Evolutionary conservation across 23 red algal genomes (phyloP).

Genomic region (Rhodosorus marinus): DNA sequence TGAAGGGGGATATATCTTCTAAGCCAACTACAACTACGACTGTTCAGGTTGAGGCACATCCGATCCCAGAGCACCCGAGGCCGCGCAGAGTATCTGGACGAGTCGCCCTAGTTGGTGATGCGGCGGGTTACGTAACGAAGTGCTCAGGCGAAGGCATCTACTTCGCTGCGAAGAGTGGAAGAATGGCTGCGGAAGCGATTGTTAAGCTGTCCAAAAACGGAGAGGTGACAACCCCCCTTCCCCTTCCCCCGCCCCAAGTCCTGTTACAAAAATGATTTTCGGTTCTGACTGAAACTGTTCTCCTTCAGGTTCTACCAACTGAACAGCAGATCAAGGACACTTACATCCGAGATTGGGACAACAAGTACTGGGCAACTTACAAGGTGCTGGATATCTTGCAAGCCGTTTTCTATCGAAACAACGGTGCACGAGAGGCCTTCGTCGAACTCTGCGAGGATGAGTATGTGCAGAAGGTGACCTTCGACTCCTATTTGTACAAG

Average conservation of each 20-base stretch:
- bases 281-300: too few species aligned
- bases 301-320: too few species aligned
- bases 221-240: too few species aligned
- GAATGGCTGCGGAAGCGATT: constrained; percentile 90
- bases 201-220: constrained; percentile 36
- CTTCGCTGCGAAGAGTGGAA: constrained; percentile 95
- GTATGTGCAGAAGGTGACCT: constrained; percentile 95
- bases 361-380: constrained; percentile 98
- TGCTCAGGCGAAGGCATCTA: constrained; percentile 98
- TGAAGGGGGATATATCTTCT: too few species aligned
- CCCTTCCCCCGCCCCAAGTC: too few species aligned
- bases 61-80: constrained; percentile 96
- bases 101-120: constrained; percentile 91
- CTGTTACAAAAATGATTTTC: too few species aligned
- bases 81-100: constrained; percentile 74
- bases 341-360: constrained; percentile 76
- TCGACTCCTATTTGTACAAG: constrained; percentile 99
- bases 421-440: constrained; percentile 85
- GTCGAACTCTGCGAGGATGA: constrained; percentile 97
- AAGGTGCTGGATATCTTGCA: constrained; percentile 91
- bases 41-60: constrained; percentile 97
- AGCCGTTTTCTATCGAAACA: constrained; percentile 74
- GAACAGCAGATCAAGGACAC: constrained; percentile 58
- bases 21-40: too few species aligned
- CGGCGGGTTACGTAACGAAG: constrained; percentile 97